Conservation (phyloP, 75 land plant genomes). For the Selaginella tamariscina region DNA sequence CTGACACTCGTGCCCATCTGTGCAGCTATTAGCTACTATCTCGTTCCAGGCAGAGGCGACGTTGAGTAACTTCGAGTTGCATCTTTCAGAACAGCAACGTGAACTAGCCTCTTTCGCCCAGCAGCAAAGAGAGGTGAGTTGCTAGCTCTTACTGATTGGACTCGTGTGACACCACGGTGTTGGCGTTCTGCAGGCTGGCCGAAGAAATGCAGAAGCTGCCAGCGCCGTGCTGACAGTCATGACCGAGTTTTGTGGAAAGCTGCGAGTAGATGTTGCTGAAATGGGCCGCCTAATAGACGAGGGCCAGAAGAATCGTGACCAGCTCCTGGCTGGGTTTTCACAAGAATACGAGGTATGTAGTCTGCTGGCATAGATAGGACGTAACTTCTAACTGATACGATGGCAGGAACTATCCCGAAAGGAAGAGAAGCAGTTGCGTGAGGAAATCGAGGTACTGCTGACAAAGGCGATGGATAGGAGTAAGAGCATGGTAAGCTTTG, state of each 20-base stretch:
- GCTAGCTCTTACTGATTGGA: neutral
- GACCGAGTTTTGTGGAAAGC: slow-evolving; percentile 40
- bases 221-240: slow-evolving; percentile 48
- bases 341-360: slow-evolving; percentile 59
- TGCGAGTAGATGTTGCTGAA: slow-evolving; percentile 55
- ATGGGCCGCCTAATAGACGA: slow-evolving; percentile 41
- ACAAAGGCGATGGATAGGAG: slow-evolving; percentile 58
- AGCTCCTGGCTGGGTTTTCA: slow-evolving; percentile 59
- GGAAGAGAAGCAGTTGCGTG: slow-evolving; percentile 52
- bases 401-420: slow-evolving; percentile 45
- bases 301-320: slow-evolving; percentile 40
- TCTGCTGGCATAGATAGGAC: neutral
- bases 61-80: slow-evolving; percentile 46
- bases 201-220: slow-evolving; percentile 48
- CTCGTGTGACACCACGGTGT: neutral
- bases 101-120: slow-evolving; percentile 46
- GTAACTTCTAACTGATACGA: neutral
- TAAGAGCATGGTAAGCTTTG: slow-evolving; percentile 46
- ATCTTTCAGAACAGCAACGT: slow-evolving; percentile 47
- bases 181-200: slow-evolving; percentile 39
- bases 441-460: slow-evolving; percentile 71
- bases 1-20: neutral
- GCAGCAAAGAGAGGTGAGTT: slow-evolving; percentile 67
- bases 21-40: slow-evolving; percentile 52
- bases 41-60: slow-evolving; percentile 60